These are phyloP conservation scores for Tuber melanosporum DNA, from an alignment of 495 filamentous ascomycete genomes.

Conservation along the genomic window DNA sequence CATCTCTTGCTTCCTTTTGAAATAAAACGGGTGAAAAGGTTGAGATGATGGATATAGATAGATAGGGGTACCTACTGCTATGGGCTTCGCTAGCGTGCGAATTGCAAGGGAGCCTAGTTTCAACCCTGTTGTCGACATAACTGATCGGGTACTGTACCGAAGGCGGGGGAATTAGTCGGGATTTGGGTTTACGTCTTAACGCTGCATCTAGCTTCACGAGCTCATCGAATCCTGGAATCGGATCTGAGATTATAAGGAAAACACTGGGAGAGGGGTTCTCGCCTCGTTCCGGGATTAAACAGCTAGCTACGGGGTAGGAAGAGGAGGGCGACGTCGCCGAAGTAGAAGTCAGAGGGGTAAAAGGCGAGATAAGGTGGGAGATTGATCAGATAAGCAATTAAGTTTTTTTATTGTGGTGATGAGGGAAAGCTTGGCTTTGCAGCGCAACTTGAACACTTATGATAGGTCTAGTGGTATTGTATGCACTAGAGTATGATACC, in stretches of 20 bases:
- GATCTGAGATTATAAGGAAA: neutral
- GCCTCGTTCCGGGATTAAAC: neutral
- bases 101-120: conserved; percentile 65
- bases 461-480: neutral
- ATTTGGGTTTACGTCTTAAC: neutral
- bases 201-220: neutral
- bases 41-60: conserved; percentile 45
- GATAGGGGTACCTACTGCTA: conserved; percentile 52
- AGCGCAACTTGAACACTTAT: neutral
- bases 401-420: neutral
- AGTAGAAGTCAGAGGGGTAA: neutral
- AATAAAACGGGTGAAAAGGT: conserved; percentile 38
- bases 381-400: neutral
- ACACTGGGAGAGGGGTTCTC: neutral
- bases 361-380: neutral
- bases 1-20: conserved; percentile 1
- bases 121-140: conserved; percentile 58
- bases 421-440: neutral
- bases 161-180: neutral
- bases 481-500: neutral
- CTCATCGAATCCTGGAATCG: neutral
- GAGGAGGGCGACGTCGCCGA: neutral
- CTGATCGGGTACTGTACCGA: neutral
- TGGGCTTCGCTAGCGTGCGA: conserved; percentile 64
- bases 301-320: neutral